Base-by-base conservation (phyloP, 139 green algal species). In the Auxenochlorella protothecoides region DNA sequence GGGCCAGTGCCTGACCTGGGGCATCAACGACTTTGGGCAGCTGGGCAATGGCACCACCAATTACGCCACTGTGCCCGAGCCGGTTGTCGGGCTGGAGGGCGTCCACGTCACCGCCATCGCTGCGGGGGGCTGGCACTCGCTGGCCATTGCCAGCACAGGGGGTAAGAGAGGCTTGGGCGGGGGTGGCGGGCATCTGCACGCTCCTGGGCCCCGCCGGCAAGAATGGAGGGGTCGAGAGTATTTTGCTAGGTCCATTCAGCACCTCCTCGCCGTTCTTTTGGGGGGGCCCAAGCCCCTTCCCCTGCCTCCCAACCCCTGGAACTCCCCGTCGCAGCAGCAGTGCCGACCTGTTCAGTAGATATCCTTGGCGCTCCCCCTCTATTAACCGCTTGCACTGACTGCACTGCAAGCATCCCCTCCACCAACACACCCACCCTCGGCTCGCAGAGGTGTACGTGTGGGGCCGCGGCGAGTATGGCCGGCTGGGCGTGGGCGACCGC, bases 391-490 rank as follows among this genome's bases (percentile, higher is more conserved):
- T 44, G 27, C 27, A 44, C 27, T 44, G 27, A 44, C 27, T 44
- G 27, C 1, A 44, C 27, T 44, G 27, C 27, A 44, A 44, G 27
- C 27, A 44, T 44, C 27, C 27, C 27, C 27, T 52, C 61, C 68
- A 6, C 13, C 53, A 57, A 4, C 63, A 66, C 44, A 62, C 44
- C 53, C 15, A 63, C 68, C 15, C 65, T 81, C 2, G 59, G 59
- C 66, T 70, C 60, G 77, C 84, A 75, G 80, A 90, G 79, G 80
- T 94, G 53, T 95, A 85, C 70, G 75, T 89, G 15, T 96, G 90
- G 90, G 91, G 91, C 0, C 84, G 91, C 3, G 91, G 91, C 12
- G 90, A 97, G 84, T 96, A 97, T 74, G 91, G 91, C 3, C 78
- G 91, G 44, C 84, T 97, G 73, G 91, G 91, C 14, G 75, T 96